Base-by-base conservation (phyloP, 345 rosid genomes). In the Populus tremula region DNA sequence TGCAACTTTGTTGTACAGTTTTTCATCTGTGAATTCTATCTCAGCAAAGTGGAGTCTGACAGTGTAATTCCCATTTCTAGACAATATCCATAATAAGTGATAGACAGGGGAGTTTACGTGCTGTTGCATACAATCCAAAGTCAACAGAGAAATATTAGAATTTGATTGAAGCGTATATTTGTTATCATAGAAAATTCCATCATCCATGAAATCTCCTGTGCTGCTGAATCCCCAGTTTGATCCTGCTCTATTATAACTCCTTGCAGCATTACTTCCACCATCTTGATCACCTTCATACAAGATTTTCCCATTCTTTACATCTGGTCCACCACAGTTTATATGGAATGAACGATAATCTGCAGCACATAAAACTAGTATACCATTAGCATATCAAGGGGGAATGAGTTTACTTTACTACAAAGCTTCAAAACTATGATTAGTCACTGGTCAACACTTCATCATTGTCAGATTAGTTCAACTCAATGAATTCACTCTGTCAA, bases 141-240 rank as follows among this genome's bases (percentile, higher is more conserved):
- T 6, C 43, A 38, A 38, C 2, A 8, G 9, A 39, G n/a, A n/a
- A n/a, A n/a, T n/a, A n/a, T 39, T 1, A 38, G 39, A 1, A 21
- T 0, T 4, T 7, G 12, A 8, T 29, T 1, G 2, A 6, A 39
- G 43, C 43, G 43, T 39, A 39, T 39, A 39, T 39, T 8, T 8
- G 11, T 39, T 0, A 39, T 1, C 0, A 39, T 39, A 1, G 43
- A 0, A 0, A 2, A 8, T 0, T 0, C 0, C 0, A 12, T 41
- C 72, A 71, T 71, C 45, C 74, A 71, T 31, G 74, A 16, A 71
- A 31, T 53, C 64, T 33, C 74, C 74, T 17, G 74, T 31, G 43
- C 65, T 71, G 27, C 74, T 71, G 31, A 71, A 53, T 53, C 74
- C 74, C 74, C 74, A 53, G 47, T 71, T 71, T 71, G 41, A 16